Conservation (phyloP, 805 yeast species). For the Candida tibetensis region DNA sequence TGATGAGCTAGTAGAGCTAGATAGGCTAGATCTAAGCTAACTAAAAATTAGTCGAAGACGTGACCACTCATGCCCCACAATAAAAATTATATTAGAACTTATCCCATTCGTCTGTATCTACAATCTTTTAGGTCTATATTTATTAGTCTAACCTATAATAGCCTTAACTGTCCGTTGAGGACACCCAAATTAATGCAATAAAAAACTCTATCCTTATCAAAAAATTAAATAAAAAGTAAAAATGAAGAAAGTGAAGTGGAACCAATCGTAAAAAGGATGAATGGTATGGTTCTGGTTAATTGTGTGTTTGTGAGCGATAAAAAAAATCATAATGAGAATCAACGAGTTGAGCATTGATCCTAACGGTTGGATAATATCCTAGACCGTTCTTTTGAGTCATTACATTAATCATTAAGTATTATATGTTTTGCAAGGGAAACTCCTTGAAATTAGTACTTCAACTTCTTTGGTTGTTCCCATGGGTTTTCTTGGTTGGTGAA, state of each 20-base stretch:
- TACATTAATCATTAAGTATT: constrained; percentile 41
- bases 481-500: constrained; percentile 98
- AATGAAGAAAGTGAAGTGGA: constrained; percentile 20
- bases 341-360: constrained; percentile 49
- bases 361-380: constrained; percentile 1
- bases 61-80: too few species aligned
- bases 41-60: not conserved
- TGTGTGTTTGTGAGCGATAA: constrained; percentile 1
- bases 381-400: constrained; percentile 30
- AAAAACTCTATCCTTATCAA: constrained; percentile 33
- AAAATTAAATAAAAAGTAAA: constrained; percentile 9
- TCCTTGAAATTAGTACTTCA: constrained; percentile 49
- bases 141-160: constrained; percentile 10
- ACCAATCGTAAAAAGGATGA: constrained; percentile 5
- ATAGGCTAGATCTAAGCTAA: not conserved
- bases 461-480: constrained; percentile 96
- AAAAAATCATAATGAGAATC: constrained; percentile 18
- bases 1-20: too few species aligned
- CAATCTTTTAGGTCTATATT: not conserved
- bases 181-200: constrained; percentile 47
- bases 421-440: constrained; percentile 5
- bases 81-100: too few species aligned
- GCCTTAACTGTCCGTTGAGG: constrained; percentile 49
- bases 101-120: too few species aligned
- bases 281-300: constrained; percentile 3